Evolutionary conservation across 805 yeast genomes (phyloP).

Genomic region (Jamesozyma piceae): DNA sequence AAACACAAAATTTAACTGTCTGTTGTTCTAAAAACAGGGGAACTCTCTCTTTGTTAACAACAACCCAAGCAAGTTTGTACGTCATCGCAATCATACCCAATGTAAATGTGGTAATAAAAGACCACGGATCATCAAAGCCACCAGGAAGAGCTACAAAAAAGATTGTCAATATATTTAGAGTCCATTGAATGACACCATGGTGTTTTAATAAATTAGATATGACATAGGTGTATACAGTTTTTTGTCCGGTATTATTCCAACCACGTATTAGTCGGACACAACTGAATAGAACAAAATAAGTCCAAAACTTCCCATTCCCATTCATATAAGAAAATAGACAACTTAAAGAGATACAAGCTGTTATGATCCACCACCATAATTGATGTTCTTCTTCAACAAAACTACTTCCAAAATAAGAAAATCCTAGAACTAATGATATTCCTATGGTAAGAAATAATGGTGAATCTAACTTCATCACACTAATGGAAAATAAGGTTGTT

Average conservation of each 20-base stretch:
- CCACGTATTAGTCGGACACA: slow-evolving; percentile 56
- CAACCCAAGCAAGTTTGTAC: slow-evolving; percentile 48
- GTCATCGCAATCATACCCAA: slow-evolving; percentile 38
- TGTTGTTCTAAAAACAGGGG: slow-evolving; percentile 33
- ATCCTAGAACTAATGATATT: slow-evolving; percentile 35
- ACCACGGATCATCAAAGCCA: slow-evolving; percentile 9
- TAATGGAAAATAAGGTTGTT: neutral
- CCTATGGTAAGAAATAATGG: slow-evolving; percentile 13
- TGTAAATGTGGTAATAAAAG: slow-evolving; percentile 40
- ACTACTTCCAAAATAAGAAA: slow-evolving; percentile 74
- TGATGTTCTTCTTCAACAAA: slow-evolving; percentile 94
- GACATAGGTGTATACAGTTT: slow-evolving; percentile 46
- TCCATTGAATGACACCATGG: slow-evolving; percentile 38
- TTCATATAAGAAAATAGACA: neutral
- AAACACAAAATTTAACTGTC: slow-evolving; percentile 10
- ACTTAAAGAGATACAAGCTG: slow-evolving; percentile 24
- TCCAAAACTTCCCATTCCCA: neutral
- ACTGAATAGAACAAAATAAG: slow-evolving; percentile 15
- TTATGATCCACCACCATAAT: slow-evolving; percentile 79
- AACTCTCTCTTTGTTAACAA: slow-evolving; percentile 44
- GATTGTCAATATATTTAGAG: slow-evolving; percentile 35
- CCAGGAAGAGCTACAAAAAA: slow-evolving; percentile 11
- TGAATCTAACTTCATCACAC: slow-evolving; percentile 1
- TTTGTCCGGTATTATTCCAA: slow-evolving; percentile 90
- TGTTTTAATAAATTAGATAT: slow-evolving; percentile 37